phyloP scores from a whole-genome alignment of 805 yeast species.

The Kuraishia hungarica region DNA sequence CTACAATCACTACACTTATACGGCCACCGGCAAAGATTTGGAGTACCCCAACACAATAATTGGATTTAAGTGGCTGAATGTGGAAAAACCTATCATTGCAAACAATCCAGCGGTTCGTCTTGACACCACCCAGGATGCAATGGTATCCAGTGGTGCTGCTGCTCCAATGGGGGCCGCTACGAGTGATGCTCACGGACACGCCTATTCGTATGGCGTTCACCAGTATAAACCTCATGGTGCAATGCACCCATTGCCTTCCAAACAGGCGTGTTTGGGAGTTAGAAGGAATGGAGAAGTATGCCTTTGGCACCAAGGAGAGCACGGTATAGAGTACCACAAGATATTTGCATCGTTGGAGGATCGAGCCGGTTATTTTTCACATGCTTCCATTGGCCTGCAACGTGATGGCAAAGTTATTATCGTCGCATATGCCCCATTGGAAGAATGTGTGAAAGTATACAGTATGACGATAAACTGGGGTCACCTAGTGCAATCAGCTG shows the following conservation, averaged over 20 bases:
- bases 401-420: constrained; percentile 37
- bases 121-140: constrained; percentile 10
- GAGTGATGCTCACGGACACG: constrained; percentile 21
- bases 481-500: constrained; percentile 36
- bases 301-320: constrained; percentile 58
- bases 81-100: constrained; percentile 58
- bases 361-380: constrained; percentile 17
- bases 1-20: background rate
- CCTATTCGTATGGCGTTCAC: constrained; percentile 46
- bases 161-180: constrained; percentile 25
- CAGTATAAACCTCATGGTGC: constrained; percentile 55
- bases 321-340: constrained; percentile 47
- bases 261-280: constrained; percentile 63
- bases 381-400: constrained; percentile 44
- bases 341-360: constrained; percentile 23
- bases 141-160: constrained; percentile 25
- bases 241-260: constrained; percentile 58
- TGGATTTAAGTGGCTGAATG: constrained; percentile 64
- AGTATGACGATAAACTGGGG: constrained; percentile 48
- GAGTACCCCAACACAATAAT: constrained; percentile 22
- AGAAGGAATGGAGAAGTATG: constrained; percentile 54
- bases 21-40: constrained; percentile 2
- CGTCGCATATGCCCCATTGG: constrained; percentile 23
- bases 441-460: constrained; percentile 27
- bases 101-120: constrained; percentile 47